Evolutionary conservation across 768 basidiomycete genomes (phyloP), one percentile per base, ranked within the genome.

Genomic region (Lentinula sp.): DNA sequence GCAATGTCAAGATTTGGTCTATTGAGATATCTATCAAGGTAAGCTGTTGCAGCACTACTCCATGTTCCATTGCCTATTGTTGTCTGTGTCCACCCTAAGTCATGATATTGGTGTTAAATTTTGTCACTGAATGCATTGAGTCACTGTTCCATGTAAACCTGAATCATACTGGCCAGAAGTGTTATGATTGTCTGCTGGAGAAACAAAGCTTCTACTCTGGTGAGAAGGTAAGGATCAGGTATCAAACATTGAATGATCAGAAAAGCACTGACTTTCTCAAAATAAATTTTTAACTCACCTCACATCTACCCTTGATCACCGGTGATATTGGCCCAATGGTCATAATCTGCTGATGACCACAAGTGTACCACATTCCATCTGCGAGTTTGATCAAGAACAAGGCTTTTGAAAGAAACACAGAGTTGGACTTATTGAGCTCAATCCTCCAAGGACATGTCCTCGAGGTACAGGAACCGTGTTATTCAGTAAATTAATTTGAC

Each of bases 261-360:
- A n/a, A 23, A 23, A 46, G 62, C 42, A 3, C 61, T 55, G 28
- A 65, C 70, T 13, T 66, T 62, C 12, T 55, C 16, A 37, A 41
- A 36, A 28, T 72, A 74, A 1, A 61, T 68, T n/a, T 67, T 61
- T 4, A 75, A 49, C 15, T 42, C 57, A 6, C 70, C 61, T 73
- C 74, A 75, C 5, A 69, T 71, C 74, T 73, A 76, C 10, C 74
- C 74, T 2, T 58, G 18, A 55, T 76, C 73, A 0, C 68, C 67
- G 4, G 72, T 69, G 20, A 69, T 41, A 2, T 48, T 54, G 1
- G 74, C 74, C 43, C 63, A 71, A 15, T 71, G 69, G 54, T 76
- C 67, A 45, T 65, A 76, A 59, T 76, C 74, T 16, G 70, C 67
- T 9, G 62, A 41, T 1, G 68, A 65, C 37, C 65, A 41, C 73